Evolutionary conservation across 2,329 filamentous ascomycete species (phyloP).

Genomic region (Cercospora nicotianae): DNA sequence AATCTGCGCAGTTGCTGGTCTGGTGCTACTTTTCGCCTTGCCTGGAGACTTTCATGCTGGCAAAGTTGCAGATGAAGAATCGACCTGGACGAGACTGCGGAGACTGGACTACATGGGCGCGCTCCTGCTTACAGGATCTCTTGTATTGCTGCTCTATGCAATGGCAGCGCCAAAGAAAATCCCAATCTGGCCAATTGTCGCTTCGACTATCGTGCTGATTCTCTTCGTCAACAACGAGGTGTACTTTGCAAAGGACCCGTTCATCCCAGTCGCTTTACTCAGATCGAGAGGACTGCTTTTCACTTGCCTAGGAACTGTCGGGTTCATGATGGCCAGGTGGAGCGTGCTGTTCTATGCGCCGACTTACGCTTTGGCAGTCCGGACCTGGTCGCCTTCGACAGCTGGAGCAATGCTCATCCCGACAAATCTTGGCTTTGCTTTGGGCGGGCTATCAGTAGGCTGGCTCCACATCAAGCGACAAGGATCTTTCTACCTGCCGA

Average conservation of each 20-base stretch:
- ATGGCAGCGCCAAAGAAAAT: conserved; percentile 64
- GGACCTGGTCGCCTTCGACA: conserved; percentile 65
- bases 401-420: conserved; percentile 77
- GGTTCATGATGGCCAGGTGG: conserved; percentile 81
- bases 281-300: conserved; percentile 69
- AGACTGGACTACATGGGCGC: conserved; percentile 75
- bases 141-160: conserved; percentile 71
- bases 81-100: conserved; percentile 54
- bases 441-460: conserved; percentile 71
- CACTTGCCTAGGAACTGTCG: conserved; percentile 71
- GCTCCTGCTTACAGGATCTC: conserved; percentile 60
- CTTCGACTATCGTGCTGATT: conserved; percentile 61
- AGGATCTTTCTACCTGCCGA: conserved; percentile 67
- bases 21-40: conserved; percentile 65
- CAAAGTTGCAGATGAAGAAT: conserved; percentile 22
- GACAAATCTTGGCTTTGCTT: conserved; percentile 76
- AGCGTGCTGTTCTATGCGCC: conserved; percentile 77
- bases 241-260: conserved; percentile 64
- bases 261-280: conserved; percentile 72
- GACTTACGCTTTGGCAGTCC: conserved; percentile 74
- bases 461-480: conserved; percentile 71
- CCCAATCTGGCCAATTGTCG: conserved; percentile 57
- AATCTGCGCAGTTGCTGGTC: conserved; percentile 60
- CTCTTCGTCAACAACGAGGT: conserved; percentile 63
- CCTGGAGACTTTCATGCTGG: conserved; percentile 49